Percentiles rank a stretch among this genome's conserved stretches.
phyloP scores from a whole-genome alignment of 768 basidiomycete species.

The Tulasnella sp. region DNA sequence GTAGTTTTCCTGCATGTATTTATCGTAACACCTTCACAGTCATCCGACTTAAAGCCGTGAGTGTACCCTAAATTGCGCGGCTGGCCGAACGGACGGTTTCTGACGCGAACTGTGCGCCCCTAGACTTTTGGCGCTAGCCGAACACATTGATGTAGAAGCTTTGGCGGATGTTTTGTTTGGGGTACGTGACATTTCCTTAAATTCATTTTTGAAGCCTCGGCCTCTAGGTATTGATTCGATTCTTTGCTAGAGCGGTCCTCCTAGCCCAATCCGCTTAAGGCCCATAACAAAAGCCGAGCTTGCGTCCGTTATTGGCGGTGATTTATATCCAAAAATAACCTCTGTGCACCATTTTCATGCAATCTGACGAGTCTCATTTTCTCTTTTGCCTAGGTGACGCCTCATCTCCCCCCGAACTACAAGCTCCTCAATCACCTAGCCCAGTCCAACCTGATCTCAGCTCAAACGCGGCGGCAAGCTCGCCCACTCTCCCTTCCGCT shows the following conservation, averaged over 20 bases:
- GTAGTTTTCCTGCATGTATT: not conserved
- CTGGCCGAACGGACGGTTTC: not conserved
- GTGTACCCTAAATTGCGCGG: not conserved
- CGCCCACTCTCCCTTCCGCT: no score
- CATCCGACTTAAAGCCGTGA: not conserved
- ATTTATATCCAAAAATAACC: not conserved
- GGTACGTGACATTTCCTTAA: not conserved
- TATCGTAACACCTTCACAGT: not conserved
- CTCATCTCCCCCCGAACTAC: not conserved
- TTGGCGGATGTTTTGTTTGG: not conserved
- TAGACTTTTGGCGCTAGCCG: not conserved
- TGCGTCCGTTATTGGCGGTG: not conserved
- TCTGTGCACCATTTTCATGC: not conserved
- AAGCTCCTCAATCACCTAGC: not conserved
- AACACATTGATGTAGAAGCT: not conserved
- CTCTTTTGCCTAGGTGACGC: not conserved
- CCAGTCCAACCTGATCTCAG: not conserved
- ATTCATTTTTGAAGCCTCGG: not conserved
- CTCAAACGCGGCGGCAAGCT: not conserved
- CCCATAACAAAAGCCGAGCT: not conserved
- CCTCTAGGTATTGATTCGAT: not conserved
- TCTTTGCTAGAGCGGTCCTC: not conserved
- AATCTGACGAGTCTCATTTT: not conserved
- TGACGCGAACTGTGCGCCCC: not conserved
- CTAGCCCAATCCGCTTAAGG: not conserved